Evolutionary conservation across 169 alveolate species (phyloP).

Genomic region (Plasmodium fragile): DNA sequence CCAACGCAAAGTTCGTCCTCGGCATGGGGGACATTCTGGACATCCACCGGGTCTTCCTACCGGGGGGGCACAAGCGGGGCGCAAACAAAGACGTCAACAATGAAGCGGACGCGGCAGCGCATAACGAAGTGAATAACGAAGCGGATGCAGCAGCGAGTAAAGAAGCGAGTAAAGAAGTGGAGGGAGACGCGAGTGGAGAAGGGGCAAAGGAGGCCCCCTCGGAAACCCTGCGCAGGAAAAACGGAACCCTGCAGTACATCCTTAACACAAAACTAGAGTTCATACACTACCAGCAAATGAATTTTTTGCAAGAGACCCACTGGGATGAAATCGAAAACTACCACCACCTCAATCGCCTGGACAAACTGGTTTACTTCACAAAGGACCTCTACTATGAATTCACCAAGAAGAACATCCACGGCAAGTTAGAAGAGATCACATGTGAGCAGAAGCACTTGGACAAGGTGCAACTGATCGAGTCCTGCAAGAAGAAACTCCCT

Average conservation of each 20-base stretch:
- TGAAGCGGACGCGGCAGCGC: neutral
- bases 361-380: conserved; percentile 51
- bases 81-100: neutral
- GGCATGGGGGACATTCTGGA: conserved; percentile 59
- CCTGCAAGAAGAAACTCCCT: conserved; percentile 50
- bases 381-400: conserved; percentile 63
- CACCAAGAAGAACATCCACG: conserved; percentile 44
- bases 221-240: conserved; percentile 8
- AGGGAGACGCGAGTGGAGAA: neutral
- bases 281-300: conserved; percentile 44
- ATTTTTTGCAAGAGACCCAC: conserved; percentile 50
- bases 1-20: conserved; percentile 49
- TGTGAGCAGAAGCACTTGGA: conserved; percentile 75
- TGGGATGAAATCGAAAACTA: conserved; percentile 71
- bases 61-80: neutral
- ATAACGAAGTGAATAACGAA: neutral
- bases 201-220: neutral
- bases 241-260: conserved; percentile 59
- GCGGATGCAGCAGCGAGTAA: neutral
- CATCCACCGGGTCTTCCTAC: conserved; percentile 4
- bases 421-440: conserved; percentile 51
- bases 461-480: conserved; percentile 50
- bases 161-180: neutral
- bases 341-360: conserved; percentile 35
- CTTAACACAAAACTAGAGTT: conserved; percentile 59